A percentile compares a stretch with the other conserved stretches of the same genome.
These are phyloP conservation scores for Coemansia sp. DNA, from an alignment of 192 early-diverging fungal genomes.

Conservation along the genomic window DNA sequence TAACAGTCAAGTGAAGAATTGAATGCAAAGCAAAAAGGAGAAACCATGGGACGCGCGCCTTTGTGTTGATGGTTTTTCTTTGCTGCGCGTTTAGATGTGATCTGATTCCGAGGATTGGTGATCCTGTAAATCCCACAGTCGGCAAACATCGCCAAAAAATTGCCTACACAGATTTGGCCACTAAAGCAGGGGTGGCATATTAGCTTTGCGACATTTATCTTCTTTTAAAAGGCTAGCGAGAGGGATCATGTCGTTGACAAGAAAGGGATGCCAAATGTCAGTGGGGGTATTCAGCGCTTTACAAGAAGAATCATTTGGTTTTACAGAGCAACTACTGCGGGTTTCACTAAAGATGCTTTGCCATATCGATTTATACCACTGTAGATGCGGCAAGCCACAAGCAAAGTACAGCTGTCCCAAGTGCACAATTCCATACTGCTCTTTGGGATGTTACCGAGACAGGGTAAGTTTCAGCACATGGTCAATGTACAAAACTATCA, in stretches of 20 bases:
- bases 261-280: conserved; percentile 7
- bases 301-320: neutral
- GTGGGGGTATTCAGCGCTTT: neutral
- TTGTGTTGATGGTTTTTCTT: neutral
- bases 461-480: conserved; percentile 11
- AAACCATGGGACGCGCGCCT: neutral
- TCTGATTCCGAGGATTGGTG: neutral
- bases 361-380: neutral
- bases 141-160: too few relatives aligned
- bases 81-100: neutral
- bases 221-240: neutral
- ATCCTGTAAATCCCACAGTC: neutral
- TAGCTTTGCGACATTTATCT: neutral
- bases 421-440: conserved; percentile 39
- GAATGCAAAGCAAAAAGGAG: neutral
- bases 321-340: neutral
- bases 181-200: neutral
- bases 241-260: neutral
- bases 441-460: conserved; percentile 45
- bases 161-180: neutral
- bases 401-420: conserved; percentile 54
- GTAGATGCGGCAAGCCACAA: conserved; percentile 36
- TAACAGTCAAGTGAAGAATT: neutral
- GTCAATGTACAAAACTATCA: too few relatives aligned
- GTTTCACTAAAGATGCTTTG: neutral